Percentiles rank a stretch among this genome's conserved stretches.
Evolutionary conservation across 2,329 filamentous ascomycete species (phyloP).

Genomic region (Hypocrella siamensis): DNA sequence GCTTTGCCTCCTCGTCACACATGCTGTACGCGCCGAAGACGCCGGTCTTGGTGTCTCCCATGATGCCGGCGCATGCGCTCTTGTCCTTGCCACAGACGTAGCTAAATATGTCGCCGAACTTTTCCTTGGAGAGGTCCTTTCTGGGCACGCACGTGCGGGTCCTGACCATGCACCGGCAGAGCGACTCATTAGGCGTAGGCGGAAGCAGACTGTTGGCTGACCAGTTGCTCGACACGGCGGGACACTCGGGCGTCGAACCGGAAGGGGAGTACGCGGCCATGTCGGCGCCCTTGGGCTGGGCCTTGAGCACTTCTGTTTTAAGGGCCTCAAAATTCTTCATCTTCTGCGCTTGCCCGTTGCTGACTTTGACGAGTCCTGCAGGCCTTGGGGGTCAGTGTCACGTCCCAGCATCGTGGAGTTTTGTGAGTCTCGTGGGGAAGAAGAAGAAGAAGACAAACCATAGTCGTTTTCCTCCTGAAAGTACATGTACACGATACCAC

Average conservation of each 20-base stretch:
- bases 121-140: conserved; percentile 35
- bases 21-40: conserved; percentile 64
- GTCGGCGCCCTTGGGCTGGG: conserved; percentile 49
- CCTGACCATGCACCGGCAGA: conserved; percentile 75
- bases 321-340: conserved; percentile 62
- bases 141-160: conserved; percentile 56
- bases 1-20: conserved; percentile 54
- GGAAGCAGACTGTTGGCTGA: conserved; percentile 50
- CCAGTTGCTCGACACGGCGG: conserved; percentile 49
- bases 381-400: neutral
- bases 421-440: neutral
- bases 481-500: conserved; percentile 98
- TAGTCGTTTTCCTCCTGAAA: conserved; percentile 84
- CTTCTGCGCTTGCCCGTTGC: conserved; percentile 42
- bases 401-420: too few species aligned
- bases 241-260: conserved; percentile 61
- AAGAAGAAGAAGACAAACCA: conserved; percentile 25
- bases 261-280: conserved; percentile 52
- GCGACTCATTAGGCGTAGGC: conserved; percentile 58
- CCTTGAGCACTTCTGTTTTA: conserved; percentile 51
- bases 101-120: conserved; percentile 55
- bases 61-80: conserved; percentile 50
- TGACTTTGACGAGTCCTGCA: conserved; percentile 50
- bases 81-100: conserved; percentile 48
- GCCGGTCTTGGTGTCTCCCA: conserved; percentile 48